A percentile compares a stretch with the other conserved stretches of the same genome.
These are phyloP conservation scores for Xylaria sp. DNA, from an alignment of 2,329 filamentous ascomycete genomes.

Conservation along the genomic window DNA sequence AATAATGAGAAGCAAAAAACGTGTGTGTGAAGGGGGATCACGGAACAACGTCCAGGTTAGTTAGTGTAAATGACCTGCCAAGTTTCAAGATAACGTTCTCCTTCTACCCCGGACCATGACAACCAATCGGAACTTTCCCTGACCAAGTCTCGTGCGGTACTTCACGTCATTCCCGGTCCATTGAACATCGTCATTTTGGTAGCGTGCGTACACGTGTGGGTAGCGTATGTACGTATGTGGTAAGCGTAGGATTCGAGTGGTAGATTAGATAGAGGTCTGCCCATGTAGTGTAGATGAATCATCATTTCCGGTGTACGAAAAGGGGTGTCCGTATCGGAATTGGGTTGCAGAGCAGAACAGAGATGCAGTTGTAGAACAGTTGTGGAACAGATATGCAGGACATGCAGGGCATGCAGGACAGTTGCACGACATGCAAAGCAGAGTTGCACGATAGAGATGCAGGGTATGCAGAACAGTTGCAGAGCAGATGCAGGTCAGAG, in stretches of 20 bases:
- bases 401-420: too few species aligned
- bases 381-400: too few species aligned
- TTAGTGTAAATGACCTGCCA: too few species aligned
- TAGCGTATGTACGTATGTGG: background rate
- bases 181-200: constrained; percentile 17
- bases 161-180: constrained; percentile 8
- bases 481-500: too few species aligned
- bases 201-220: background rate
- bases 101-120: constrained; percentile 4
- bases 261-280: background rate
- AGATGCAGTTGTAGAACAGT: too few species aligned
- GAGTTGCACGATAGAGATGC: too few species aligned
- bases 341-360: too few species aligned
- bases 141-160: background rate
- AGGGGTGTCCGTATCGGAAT: background rate
- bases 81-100: background rate
- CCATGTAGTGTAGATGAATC: background rate
- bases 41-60: background rate
- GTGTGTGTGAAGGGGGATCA: background rate
- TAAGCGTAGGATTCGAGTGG: constrained; percentile 30
- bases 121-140: constrained; percentile 28
- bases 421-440: too few species aligned
- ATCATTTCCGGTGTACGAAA: background rate
- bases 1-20: constrained; percentile 3
- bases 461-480: too few species aligned